A percentile compares a stretch with the other conserved stretches of the same genome.
Evolutionary conservation across 164 flowering plant species (phyloP).

Genomic region (Platanus orientalis): DNA sequence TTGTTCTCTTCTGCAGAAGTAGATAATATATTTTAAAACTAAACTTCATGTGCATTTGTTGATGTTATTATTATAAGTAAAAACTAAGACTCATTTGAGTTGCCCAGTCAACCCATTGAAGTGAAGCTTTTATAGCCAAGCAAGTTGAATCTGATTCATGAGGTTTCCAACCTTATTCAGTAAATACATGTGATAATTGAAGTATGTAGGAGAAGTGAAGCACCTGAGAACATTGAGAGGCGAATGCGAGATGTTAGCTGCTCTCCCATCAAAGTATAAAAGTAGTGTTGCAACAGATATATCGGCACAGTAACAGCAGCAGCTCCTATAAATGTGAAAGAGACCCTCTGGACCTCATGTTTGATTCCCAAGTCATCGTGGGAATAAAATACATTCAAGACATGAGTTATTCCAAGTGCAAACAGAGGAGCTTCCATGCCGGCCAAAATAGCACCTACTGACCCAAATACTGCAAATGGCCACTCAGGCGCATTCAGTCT

Average conservation of each 20-base stretch:
- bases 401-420: slow-evolving; percentile 57
- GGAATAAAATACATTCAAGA: slow-evolving; percentile 53
- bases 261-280: slow-evolving; percentile 73
- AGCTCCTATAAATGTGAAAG: slow-evolving; percentile 50
- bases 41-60: too few species aligned
- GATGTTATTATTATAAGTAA: too few species aligned
- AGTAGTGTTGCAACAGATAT: slow-evolving; percentile 64
- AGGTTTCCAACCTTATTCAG: neutral
- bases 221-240: slow-evolving; percentile 70
- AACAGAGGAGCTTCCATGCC: slow-evolving; percentile 71
- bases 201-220: slow-evolving; percentile 6
- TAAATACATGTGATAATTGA: neutral
- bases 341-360: slow-evolving; percentile 39
- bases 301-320: slow-evolving; percentile 47
- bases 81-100: too few species aligned
- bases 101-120: too few species aligned
- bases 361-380: slow-evolving; percentile 33
- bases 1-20: too few species aligned
- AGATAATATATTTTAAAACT: too few species aligned
- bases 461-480: slow-evolving; percentile 65
- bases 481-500: slow-evolving; percentile 63
- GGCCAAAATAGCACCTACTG: slow-evolving; percentile 62
- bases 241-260: slow-evolving; percentile 64
- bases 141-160: neutral
- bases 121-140: too few species aligned